Base-by-base conservation (phyloP, 306 rosid genomes). In the Neltuma alba region DNA sequence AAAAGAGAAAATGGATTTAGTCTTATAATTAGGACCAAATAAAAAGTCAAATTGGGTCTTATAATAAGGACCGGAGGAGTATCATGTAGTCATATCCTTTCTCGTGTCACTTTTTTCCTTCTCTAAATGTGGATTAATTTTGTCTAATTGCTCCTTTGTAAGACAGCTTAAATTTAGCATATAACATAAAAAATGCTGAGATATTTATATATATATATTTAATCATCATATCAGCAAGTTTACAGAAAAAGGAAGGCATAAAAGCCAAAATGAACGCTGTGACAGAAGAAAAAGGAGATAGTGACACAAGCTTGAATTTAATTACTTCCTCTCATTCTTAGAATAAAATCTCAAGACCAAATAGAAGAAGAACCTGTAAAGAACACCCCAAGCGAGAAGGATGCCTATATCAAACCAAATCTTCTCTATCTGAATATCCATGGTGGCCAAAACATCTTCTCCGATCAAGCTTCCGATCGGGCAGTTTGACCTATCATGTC, bases 331-430 rank as follows among this genome's bases (percentile, higher is more conserved):
- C 75, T 86, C 94, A 63, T 89, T 94, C 86, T 94, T 88, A 86
- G 97, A 92, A 76, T 94, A 94, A 83, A 94, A 94, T 85, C 98
- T 91, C 78, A 94, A 86, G 68, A 94, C 97, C 90, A 91, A 66
- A 78, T 94, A 91, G 89, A 94, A 94, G 79, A 91, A 85, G 72
- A 94, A 75, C 77, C 97, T 81, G 80, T 91, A 92, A 54, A 91
- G 97, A 72, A 89, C 91, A 54, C 97, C 97, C 98, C 97, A 92
- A 73, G 94, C 98, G 31, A 92, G 94, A 84, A 94, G 86, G 78
- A 92, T 89, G 16, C n/a, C 77, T 18, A 94, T 54, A 70, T 92
- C 91, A 30, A 80, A 85, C 97, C 92, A 92, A n/a, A 89, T 37
- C 38, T 70, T 83, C 21, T 89, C 75, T 75, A 36, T 45, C 2